Conservation (phyloP, 2,329 filamentous ascomycete species). For the Cyphellophora europaea region DNA sequence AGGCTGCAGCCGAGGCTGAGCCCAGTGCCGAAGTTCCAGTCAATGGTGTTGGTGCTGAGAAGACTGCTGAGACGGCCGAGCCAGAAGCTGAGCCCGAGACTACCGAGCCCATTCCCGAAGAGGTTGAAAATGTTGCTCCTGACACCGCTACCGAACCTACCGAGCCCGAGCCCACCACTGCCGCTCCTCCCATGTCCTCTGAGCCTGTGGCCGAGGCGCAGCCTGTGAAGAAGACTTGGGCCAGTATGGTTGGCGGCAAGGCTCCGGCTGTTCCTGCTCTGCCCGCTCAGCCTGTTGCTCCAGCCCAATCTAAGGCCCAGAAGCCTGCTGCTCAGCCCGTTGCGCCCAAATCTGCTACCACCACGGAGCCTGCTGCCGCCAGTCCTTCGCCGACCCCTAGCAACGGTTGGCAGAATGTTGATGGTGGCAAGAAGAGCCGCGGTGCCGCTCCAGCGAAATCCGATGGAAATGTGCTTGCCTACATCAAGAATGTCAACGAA, state of each 20-base stretch:
- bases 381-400: constrained; percentile 27
- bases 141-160: constrained; percentile 9
- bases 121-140: constrained; percentile 29
- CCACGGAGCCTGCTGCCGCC: constrained; percentile 24
- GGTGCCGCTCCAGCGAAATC: constrained; percentile 55
- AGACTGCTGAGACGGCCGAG: constrained; percentile 26
- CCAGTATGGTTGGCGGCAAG: constrained; percentile 41
- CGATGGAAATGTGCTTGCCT: constrained; percentile 65
- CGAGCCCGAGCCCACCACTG: constrained; percentile 23
- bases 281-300: constrained; percentile 22
- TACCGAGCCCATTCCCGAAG: constrained; percentile 23
- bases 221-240: constrained; percentile 49
- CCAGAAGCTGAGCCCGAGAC: constrained; percentile 26
- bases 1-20: constrained; percentile 27
- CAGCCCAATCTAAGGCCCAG: constrained; percentile 26
- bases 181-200: constrained; percentile 50
- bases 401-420: constrained; percentile 78
- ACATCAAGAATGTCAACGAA: constrained; percentile 92
- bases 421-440: constrained; percentile 73
- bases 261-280: constrained; percentile 28
- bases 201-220: constrained; percentile 42
- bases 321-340: constrained; percentile 24
- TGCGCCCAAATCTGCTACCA: constrained; percentile 24
- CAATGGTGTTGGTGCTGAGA: constrained; percentile 32
- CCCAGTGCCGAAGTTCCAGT: too few species aligned